Evolutionary conservation across 495 filamentous ascomycete species (phyloP), one percentile per base, ranked within the genome.

Genomic region (Aspergillus carlsbadensis): DNA sequence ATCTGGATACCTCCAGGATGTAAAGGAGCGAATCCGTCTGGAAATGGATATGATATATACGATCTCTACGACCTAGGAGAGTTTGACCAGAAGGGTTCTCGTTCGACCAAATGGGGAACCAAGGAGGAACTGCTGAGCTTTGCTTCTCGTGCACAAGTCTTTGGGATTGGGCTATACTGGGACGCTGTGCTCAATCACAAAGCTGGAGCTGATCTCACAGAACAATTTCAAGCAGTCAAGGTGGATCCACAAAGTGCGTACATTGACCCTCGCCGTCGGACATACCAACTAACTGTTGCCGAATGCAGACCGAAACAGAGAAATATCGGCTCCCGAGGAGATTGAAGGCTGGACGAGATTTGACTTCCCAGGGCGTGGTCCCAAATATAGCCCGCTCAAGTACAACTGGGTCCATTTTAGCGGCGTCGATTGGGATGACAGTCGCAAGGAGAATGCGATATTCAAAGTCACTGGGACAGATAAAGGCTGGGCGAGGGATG

Each of bases 161-260:
- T 77, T 22, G 78, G 77, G 1, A 72, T 90, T 4, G 81, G 81
- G 1, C 60, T 90, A 6, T 84, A 87, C 63, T 91, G 85, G 81
- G 87, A 92, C 70, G 86, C 86, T 24, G 86, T 92, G 10, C 71
- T 90, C 43, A 92, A 90, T 58, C 88, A 91, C 69, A 90, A 89
- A 65, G 85, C 86, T 15, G 85, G 76, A 7, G 87, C 84, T 14
- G 87, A 91, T 65, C 74, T 72, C 53, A 78, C 74, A 14, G 84
- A 91, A 67, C 70, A 72, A 31, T 86, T 81, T 56, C 53, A 70
- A 39, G 85, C 80, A 3, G 75, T 88, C 45, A 82, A 86, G 64
- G 87, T 90, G 13, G 76, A 88, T 64, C 71, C 75, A 0, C 66
- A 79, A 57, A 64, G 80, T 82, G 62, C 11, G 71, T 20, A 14